A percentile compares a stretch with the other conserved stretches of the same genome.
These are phyloP conservation scores for Didymosphaeria variabile DNA, from an alignment of 2,329 filamentous ascomycete genomes.

Conservation along the genomic window DNA sequence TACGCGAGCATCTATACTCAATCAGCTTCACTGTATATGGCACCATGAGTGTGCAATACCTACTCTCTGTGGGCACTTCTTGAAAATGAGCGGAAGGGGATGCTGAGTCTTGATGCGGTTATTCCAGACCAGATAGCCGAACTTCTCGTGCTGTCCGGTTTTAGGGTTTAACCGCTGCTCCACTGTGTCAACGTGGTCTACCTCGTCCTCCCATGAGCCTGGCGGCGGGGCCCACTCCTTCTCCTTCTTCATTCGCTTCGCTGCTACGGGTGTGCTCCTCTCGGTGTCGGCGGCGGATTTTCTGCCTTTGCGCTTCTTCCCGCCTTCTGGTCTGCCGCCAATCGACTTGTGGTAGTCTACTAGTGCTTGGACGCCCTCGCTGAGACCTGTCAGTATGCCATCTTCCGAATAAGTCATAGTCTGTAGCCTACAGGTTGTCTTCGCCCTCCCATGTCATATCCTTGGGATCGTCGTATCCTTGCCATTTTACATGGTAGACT, in stretches of 20 bases:
- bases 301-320: conserved; percentile 60
- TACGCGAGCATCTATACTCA: conserved; percentile 53
- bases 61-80: conserved; percentile 80
- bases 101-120: conserved; percentile 79
- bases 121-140: conserved; percentile 78
- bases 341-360: conserved; percentile 69
- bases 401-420: no score
- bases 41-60: neutral
- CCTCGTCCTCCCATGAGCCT: conserved; percentile 80
- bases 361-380: conserved; percentile 62
- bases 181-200: conserved; percentile 75
- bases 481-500: conserved; percentile 80
- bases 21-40: conserved; percentile 13
- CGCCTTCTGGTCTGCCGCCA: conserved; percentile 69
- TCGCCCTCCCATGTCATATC: conserved; percentile 85
- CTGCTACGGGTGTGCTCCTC: conserved; percentile 32
- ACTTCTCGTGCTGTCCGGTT: conserved; percentile 61
- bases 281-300: conserved; percentile 37
- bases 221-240: conserved; percentile 72
- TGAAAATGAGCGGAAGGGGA: conserved; percentile 71
- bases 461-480: conserved; percentile 74
- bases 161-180: conserved; percentile 63
- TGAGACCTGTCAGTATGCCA: conserved; percentile 12
- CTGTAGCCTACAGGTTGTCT: conserved; percentile 68
- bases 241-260: conserved; percentile 53